These are phyloP conservation scores for Starmera caribaea DNA, from an alignment of 805 yeast species.

Conservation along the genomic window DNA sequence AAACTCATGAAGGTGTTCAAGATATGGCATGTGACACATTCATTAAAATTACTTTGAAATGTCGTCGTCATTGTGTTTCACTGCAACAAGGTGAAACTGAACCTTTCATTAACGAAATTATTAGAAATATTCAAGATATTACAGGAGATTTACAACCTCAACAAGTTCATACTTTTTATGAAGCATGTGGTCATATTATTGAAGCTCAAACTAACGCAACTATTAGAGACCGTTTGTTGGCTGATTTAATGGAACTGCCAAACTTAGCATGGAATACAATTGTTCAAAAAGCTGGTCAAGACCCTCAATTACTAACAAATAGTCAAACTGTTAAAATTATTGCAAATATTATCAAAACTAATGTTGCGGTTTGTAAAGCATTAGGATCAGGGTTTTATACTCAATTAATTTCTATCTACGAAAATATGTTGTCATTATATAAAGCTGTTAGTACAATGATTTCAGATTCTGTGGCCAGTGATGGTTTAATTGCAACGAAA, in stretches of 20 bases:
- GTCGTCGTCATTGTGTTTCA: constrained; percentile 90
- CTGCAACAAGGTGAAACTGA: constrained; percentile 77
- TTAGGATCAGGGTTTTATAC: constrained; percentile 86
- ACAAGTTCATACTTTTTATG: constrained; percentile 95
- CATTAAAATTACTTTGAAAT: constrained; percentile 88
- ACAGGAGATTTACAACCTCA: constrained; percentile 94
- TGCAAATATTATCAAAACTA: constrained; percentile 90
- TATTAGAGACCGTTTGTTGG: constrained; percentile 60
- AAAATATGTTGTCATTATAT: constrained; percentile 83
- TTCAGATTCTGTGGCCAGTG: constrained; percentile 64
- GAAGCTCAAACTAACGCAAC: constrained; percentile 72
- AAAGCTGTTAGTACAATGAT: constrained; percentile 84
- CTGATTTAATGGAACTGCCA: constrained; percentile 82
- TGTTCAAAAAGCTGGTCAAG: constrained; percentile 73
- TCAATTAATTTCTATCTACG: constrained; percentile 79
- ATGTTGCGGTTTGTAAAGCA: constrained; percentile 90
- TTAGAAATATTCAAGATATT: constrained; percentile 69
- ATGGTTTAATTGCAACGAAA: constrained; percentile 85
- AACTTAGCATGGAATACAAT: constrained; percentile 92
- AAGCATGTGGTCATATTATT: constrained; percentile 91
- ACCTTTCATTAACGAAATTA: constrained; percentile 88
- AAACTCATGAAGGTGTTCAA: constrained; percentile 99
- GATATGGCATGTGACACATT: constrained; percentile 99
- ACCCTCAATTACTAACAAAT: constrained; percentile 69
- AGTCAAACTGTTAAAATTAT: constrained; percentile 84